These are phyloP conservation scores for Rehmannia glutinosa DNA, from an alignment of 257 asterid genomes.

Conservation along the genomic window DNA sequence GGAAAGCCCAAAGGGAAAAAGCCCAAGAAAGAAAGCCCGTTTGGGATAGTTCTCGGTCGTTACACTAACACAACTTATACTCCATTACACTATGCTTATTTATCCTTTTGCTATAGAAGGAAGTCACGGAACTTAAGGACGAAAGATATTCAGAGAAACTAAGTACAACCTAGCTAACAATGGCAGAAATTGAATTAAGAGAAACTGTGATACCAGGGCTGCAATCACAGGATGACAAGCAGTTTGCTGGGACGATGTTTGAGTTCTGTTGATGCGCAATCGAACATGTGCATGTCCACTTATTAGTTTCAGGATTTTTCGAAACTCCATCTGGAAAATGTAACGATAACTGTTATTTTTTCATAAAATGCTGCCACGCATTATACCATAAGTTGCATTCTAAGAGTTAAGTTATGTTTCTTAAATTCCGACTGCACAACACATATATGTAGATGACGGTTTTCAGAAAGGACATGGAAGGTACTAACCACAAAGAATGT, in stretches of 20 bases:
- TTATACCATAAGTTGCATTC: neutral
- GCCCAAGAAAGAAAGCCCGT: too few relatives aligned
- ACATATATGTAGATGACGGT: neutral
- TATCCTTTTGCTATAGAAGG: too few relatives aligned
- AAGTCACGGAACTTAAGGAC: too few relatives aligned
- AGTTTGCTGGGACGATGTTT: constrained; percentile 39
- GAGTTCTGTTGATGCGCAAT: constrained; percentile 31
- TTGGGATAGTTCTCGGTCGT: too few relatives aligned
- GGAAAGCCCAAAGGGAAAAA: too few relatives aligned
- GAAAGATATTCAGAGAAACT: too few relatives aligned
- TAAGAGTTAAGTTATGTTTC: neutral
- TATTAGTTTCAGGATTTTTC: constrained; percentile 33
- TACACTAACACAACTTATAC: too few relatives aligned
- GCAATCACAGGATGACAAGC: constrained; percentile 86
- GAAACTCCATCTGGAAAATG: constrained; percentile 32
- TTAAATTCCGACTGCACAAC: neutral
- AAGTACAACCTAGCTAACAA: too few relatives aligned
- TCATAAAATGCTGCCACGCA: neutral
- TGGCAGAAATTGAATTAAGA: neutral
- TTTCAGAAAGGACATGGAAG: neutral
- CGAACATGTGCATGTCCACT: constrained; percentile 88
- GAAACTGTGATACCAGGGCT: constrained; percentile 49
- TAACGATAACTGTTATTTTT: neutral
- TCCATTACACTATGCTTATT: too few relatives aligned
- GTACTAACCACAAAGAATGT: constrained; percentile 50